Base-by-base conservation (phyloP, 2,329 filamentous ascomycete species). In the Fusarium annulatum region DNA sequence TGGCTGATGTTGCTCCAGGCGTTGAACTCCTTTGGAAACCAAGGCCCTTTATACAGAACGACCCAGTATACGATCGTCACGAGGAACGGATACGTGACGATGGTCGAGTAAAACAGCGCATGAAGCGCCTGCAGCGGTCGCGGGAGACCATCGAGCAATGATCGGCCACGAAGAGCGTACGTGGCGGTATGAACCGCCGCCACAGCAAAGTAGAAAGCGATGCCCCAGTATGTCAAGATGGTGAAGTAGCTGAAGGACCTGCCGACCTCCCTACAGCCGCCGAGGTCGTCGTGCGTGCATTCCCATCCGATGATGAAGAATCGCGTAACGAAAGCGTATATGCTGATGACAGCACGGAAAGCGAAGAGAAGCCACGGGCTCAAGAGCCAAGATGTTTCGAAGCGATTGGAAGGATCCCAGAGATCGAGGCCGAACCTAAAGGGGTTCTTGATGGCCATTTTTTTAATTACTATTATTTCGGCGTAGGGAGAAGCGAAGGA, bases 321-420 rank as follows among this genome's bases (percentile, higher is more conserved):
- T 65, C 92, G 87, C 18, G 90, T 90, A 30, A 86, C 83, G 82
- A 96, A 93, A 71, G 89, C 88, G 84, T 96, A 97, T 70, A 94
- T 78, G 67, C 85, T 81, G 78, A 91, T 85, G 45, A 85, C 67
- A 55, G 88, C 87, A 70, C 91, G 90, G 57, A 88, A 79, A 59
- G 80, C 82, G 74, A 90, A 91, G 53, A 96, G 86, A 3, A 87
- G 77, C 76, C 87, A 87, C 0, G 94, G 92, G 30, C 90, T 82
- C n/a, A 97, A 82, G 14, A 95, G 81, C 93, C 94, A 97, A 19
- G 94, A 97, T 21, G 94, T 96, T 81, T 91, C 89, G 83, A 93
- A 95, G 65, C 92, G 89, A 81, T 92, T 87, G 46, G 88, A 85
- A 11, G 87, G 86, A 78, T 90, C 88, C 84, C 85, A 89, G 38